Evolutionary conservation across 2,329 filamentous ascomycete genomes (phyloP), one percentile per base, ranked within the genome.

Genomic region (Tolypocladium ophioglossoides): DNA sequence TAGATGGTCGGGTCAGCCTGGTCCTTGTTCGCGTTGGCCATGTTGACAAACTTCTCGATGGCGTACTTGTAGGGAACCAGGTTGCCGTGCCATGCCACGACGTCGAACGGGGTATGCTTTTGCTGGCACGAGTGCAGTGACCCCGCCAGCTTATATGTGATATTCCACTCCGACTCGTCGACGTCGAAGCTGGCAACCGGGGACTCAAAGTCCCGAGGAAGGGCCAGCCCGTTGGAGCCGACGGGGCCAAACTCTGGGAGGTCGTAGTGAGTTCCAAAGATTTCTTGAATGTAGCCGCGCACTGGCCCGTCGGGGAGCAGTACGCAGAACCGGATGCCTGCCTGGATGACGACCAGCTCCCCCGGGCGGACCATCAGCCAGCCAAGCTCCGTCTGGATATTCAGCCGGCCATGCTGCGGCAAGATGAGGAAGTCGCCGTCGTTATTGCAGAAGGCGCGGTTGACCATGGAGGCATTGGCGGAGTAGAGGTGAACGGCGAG

Each of bases 21-120:
- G 63, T 87, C 84, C 60, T 76, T 78, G 9, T 74, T 78, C 51
- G 82, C 77, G 57, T 73, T 76, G 51, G 79, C 83, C 66, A 80
- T 68, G 68, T 78, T 77, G 75, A 85, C 64, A 72, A 85, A 70
- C 55, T 78, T 78, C 9, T 75, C 78, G 4, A 81, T 63, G 51
- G 78, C 78, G 62, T 82, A 82, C 64, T 80, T 80, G 67, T 75
- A 80, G 0, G 78, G 78, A 53, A 82, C 81, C 61, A 86, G 85
- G 52, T 80, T 83, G n/a, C 84, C 84, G 60, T 87, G 84, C 84
- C 85, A 87, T 2, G 83, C 84, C 0, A 87, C 82, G 1, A 87
- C 84, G 59, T 88, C 84, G 62, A 87, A 89, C 0, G 85, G 85
- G 2, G 78, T 83, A 63, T 87, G 84, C 24, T 72, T 73, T 63